Evolutionary conservation across 2,329 filamentous ascomycete genomes (phyloP).

Genomic region (Epichloe gansuensis): DNA sequence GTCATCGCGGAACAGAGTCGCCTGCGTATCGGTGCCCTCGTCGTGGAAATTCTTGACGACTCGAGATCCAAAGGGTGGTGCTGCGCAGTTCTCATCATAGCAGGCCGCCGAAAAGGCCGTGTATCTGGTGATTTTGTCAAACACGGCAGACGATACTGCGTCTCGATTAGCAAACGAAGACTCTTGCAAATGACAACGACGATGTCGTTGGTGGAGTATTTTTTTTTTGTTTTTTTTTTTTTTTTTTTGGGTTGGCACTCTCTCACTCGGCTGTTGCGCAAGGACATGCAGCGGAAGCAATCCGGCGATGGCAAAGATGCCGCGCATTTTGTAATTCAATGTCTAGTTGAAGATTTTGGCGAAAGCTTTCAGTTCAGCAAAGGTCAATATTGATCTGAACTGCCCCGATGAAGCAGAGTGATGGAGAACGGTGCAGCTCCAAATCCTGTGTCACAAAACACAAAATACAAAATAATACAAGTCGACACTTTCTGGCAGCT

Average conservation of each 20-base stretch:
- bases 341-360: neutral
- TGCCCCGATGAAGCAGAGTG: too few species aligned
- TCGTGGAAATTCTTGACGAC: constrained; percentile 2
- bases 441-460: too few species aligned
- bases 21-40: neutral
- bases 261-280: neutral
- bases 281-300: neutral
- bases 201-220: too few species aligned
- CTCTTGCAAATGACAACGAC: too few species aligned
- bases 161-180: neutral
- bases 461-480: too few species aligned
- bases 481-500: too few species aligned
- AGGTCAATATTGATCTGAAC: too few species aligned
- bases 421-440: too few species aligned
- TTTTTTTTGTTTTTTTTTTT: too few species aligned
- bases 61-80: neutral
- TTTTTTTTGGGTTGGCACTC: neutral
- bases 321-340: neutral
- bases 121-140: constrained; percentile 1
- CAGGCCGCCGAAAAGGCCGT: neutral
- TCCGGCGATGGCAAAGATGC: neutral
- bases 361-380: too few species aligned
- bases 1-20: constrained; percentile 3
- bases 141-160: constrained; percentile 1
- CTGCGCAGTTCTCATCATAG: neutral